Percentiles rank a stretch among this genome's conserved stretches.
phyloP scores from a whole-genome alignment of 2,329 filamentous ascomycete genomes.

The Stagonosporopsis cucurbitacearum region DNA sequence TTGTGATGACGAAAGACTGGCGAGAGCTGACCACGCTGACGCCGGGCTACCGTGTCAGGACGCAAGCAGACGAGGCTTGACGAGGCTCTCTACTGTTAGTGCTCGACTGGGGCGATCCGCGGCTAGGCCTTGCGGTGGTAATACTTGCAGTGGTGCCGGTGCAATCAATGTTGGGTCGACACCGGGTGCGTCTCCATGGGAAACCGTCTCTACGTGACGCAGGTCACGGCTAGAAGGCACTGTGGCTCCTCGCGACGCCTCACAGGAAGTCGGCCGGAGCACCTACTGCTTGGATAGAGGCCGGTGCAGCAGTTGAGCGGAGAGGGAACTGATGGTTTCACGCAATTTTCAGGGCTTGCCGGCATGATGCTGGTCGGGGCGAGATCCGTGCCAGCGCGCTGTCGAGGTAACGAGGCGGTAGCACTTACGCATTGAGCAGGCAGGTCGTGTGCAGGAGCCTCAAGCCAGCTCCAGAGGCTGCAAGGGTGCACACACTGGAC shows the following conservation, averaged over 20 bases:
- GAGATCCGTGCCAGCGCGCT: conserved; percentile 32
- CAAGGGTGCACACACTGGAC: conserved; percentile 21
- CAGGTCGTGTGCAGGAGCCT: conserved; percentile 21
- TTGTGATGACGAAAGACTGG: conserved; percentile 40
- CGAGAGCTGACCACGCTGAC: conserved; percentile 29
- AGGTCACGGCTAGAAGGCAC: conserved; percentile 22
- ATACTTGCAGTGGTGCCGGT: conserved; percentile 18
- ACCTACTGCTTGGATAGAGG: conserved; percentile 21
- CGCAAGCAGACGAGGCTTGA: conserved; percentile 26
- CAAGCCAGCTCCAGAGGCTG: conserved; percentile 18
- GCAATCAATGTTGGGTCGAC: conserved; percentile 14
- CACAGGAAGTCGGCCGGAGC: conserved; percentile 19
- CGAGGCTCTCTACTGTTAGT: conserved; percentile 1
- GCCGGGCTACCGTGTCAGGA: conserved; percentile 22
- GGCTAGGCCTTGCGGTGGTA: conserved; percentile 23
- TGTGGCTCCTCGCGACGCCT: conserved; percentile 14
- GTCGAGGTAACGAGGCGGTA: conserved; percentile 30
- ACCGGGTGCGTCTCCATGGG: conserved; percentile 32
- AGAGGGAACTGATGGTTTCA: conserved; percentile 37
- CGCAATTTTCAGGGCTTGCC: conserved; percentile 25
- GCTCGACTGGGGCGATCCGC: conserved; percentile 13
- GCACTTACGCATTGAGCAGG: too few relatives aligned
- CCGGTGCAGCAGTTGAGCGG: conserved; percentile 32
- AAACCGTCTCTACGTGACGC: conserved; percentile 35
- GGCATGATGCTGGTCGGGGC: conserved; percentile 32